A percentile compares a stretch with the other conserved stretches of the same genome.
These are phyloP conservation scores for Gossypium rotundifolium DNA, from an alignment of 345 rosid species.

Conservation along the genomic window DNA sequence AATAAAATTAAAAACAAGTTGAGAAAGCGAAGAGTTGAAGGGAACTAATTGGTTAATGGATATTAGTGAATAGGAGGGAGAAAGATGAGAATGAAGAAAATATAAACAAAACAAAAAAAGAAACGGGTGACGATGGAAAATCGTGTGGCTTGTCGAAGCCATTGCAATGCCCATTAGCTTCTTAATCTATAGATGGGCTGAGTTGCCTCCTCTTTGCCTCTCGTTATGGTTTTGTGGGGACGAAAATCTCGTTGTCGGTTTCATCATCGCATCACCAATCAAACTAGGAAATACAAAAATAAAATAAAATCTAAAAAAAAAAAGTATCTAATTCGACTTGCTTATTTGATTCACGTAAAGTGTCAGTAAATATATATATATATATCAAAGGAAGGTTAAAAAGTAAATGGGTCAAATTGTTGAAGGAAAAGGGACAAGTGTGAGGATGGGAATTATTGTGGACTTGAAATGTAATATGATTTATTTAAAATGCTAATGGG, in stretches of 20 bases:
- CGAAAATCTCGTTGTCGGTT: neutral
- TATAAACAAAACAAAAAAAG: neutral
- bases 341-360: no score
- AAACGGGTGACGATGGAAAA: constrained; percentile 9
- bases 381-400: no score
- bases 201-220: constrained; percentile 29
- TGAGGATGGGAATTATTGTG: neutral
- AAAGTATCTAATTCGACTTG: no score
- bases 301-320: no score
- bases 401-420: neutral
- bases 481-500: no score
- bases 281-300: no score
- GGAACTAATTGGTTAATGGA: constrained; percentile 1
- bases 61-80: neutral
- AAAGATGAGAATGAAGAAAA: neutral
- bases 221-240: constrained; percentile 32
- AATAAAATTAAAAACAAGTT: neutral
- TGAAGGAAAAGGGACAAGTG: neutral
- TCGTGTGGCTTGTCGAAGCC: constrained; percentile 61
- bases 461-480: neutral
- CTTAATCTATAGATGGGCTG: constrained; percentile 18
- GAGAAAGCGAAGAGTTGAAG: neutral
- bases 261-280: neutral
- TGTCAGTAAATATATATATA: no score
- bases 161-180: constrained; percentile 12